phyloP scores from a whole-genome alignment of 1,284 basidiomycete genomes.

The Singerocomus inundabilis region DNA sequence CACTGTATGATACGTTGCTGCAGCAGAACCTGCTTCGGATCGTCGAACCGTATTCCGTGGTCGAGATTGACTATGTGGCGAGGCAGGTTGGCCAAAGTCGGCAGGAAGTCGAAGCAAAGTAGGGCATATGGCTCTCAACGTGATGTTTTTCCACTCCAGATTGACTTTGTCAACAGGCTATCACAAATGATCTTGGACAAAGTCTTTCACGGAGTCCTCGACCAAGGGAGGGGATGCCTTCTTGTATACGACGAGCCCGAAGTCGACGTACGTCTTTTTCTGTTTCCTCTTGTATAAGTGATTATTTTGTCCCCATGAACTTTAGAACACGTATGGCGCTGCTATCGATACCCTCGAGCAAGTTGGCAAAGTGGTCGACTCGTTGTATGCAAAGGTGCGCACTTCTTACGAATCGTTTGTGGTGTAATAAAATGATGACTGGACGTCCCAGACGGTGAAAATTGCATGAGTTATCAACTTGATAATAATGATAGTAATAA shows the following conservation, averaged over 20 bases:
- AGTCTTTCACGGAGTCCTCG: constrained; percentile 90
- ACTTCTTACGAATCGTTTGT: not conserved
- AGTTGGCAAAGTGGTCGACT: constrained; percentile 89
- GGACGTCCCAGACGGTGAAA: constrained; percentile 20
- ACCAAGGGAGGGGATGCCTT: constrained; percentile 92
- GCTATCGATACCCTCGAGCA: constrained; percentile 89
- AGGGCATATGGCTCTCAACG: constrained; percentile 29
- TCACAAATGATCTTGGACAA: constrained; percentile 99
- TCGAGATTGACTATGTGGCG: constrained; percentile 90
- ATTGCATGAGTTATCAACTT: constrained; percentile 24
- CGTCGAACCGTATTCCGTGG: constrained; percentile 92
- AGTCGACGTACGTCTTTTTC: constrained; percentile 71
- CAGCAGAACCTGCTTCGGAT: constrained; percentile 95
- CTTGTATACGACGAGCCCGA: constrained; percentile 86
- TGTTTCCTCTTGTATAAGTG: not conserved
- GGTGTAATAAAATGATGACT: not conserved
- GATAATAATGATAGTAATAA: not conserved
- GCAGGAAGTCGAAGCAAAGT: constrained; percentile 95
- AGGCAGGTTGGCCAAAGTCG: constrained; percentile 87
- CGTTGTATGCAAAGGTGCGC: constrained; percentile 82
- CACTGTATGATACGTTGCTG: constrained; percentile 91
- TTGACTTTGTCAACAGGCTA: constrained; percentile 49
- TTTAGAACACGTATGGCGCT: constrained; percentile 80
- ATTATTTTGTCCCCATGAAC: constrained; percentile 2
- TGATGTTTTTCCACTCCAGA: not conserved